Evolutionary conservation across 257 asterid species (phyloP).

Genomic region (Nicotiana sylvestris): DNA sequence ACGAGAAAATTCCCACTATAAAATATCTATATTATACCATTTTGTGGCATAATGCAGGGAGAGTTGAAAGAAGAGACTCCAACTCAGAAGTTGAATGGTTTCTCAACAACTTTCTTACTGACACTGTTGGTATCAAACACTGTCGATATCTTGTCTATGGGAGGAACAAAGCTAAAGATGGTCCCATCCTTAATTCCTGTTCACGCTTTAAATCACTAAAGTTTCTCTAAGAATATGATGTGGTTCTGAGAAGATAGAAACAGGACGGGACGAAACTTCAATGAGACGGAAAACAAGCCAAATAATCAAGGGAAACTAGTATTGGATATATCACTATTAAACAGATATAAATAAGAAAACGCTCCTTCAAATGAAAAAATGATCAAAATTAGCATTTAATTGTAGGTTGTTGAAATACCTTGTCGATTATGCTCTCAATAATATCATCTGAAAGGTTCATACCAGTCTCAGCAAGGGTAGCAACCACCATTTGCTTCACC

Average conservation of each 20-base stretch:
- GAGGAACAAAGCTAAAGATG: neutral
- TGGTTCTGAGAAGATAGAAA: neutral
- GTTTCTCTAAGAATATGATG: neutral
- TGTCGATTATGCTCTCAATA: conserved; percentile 93
- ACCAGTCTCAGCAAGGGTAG: neutral
- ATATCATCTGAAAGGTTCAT: conserved; percentile 47
- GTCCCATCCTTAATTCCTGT: neutral
- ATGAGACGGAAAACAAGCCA: no score
- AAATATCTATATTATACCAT: neutral
- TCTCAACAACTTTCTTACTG: neutral
- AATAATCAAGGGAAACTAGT: neutral
- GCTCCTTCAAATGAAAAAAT: neutral
- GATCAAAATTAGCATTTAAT: neutral
- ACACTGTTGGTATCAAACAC: neutral
- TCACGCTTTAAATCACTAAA: neutral
- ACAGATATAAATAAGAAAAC: neutral
- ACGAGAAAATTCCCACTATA: neutral
- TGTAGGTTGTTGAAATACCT: conserved; percentile 38
- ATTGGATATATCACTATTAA: neutral
- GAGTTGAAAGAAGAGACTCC: neutral
- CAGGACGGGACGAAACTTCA: no score
- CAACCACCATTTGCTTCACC: conserved; percentile 36
- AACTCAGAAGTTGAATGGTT: neutral
- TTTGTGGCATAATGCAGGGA: neutral
- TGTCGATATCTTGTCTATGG: neutral